Conservation (phyloP, 805 yeast genomes). For the Candida methanosorbosa region DNA sequence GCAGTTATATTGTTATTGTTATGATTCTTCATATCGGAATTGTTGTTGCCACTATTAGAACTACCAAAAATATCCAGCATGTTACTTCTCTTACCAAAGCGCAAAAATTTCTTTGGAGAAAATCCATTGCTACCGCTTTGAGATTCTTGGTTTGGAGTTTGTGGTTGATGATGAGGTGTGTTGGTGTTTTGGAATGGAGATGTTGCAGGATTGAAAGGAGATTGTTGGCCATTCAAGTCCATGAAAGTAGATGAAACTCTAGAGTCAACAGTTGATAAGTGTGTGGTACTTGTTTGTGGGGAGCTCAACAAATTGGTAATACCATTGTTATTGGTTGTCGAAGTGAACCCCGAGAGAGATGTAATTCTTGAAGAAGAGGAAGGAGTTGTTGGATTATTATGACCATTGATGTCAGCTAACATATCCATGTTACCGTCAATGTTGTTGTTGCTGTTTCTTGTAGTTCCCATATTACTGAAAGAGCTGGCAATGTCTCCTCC, state of each 20-base stretch:
- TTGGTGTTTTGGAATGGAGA: neutral
- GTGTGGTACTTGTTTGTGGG: slow-evolving; percentile 3
- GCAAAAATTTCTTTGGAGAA: slow-evolving; percentile 22
- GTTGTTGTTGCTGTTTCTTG: neutral
- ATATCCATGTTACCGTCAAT: neutral
- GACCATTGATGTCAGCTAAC: no score
- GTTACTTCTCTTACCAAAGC: slow-evolving; percentile 14
- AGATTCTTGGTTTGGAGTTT: slow-evolving; percentile 7
- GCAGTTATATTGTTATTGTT: neutral
- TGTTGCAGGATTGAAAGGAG: slow-evolving; percentile 8
- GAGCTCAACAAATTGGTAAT: no score
- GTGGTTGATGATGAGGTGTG: neutral
- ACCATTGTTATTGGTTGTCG: neutral
- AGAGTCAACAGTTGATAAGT: slow-evolving; percentile 3
- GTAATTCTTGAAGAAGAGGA: neutral
- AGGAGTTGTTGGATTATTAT: no score
- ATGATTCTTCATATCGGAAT: neutral
- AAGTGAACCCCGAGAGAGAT: neutral
- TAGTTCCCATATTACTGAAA: neutral
- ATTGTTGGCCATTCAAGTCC: slow-evolving; percentile 9
- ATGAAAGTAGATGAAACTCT: slow-evolving; percentile 4
- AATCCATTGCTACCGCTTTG: slow-evolving; percentile 8
- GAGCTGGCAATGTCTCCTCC: slow-evolving; percentile 2
- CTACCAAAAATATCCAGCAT: slow-evolving; percentile 1
- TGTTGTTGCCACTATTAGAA: no score